These are phyloP conservation scores for Durotheca rogersii DNA, from an alignment of 495 filamentous ascomycete species.

Conservation along the genomic window DNA sequence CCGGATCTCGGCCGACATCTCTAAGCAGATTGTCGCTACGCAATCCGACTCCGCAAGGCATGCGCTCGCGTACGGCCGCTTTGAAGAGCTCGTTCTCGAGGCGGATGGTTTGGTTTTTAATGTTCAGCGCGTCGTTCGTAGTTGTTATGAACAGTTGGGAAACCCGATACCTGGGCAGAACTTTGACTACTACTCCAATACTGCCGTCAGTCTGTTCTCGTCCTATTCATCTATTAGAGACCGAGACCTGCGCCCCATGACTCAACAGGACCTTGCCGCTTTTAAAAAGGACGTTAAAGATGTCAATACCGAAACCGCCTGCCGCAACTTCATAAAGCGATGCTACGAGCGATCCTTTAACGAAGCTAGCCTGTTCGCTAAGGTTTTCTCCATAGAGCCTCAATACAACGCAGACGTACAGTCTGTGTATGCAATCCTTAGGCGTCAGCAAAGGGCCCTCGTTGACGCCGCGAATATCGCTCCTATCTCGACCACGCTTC, in stretches of 20 bases:
- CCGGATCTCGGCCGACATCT: conserved; percentile 47
- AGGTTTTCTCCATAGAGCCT: conserved; percentile 52
- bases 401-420: conserved; percentile 44
- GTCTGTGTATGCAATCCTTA: conserved; percentile 47
- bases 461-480: conserved; percentile 48
- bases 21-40: conserved; percentile 46
- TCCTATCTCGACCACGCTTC: conserved; percentile 48
- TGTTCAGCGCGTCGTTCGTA: conserved; percentile 44
- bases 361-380: conserved; percentile 48
- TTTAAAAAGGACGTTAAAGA: conserved; percentile 50
- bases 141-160: conserved; percentile 64
- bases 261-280: conserved; percentile 54
- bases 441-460: conserved; percentile 40
- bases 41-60: conserved; percentile 52
- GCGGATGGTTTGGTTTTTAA: conserved; percentile 49
- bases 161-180: conserved; percentile 54
- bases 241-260: conserved; percentile 54
- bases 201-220: conserved; percentile 48
- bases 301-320: conserved; percentile 45
- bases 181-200: conserved; percentile 64
- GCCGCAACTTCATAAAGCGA: conserved; percentile 51
- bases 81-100: conserved; percentile 49
- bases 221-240: conserved; percentile 47
- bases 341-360: conserved; percentile 51
- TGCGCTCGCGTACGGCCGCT: conserved; percentile 53